A percentile compares a stretch with the other conserved stretches of the same genome.
Conservation (phyloP, 352 stramenopile genomes). For the Peronospora farinosa region DNA sequence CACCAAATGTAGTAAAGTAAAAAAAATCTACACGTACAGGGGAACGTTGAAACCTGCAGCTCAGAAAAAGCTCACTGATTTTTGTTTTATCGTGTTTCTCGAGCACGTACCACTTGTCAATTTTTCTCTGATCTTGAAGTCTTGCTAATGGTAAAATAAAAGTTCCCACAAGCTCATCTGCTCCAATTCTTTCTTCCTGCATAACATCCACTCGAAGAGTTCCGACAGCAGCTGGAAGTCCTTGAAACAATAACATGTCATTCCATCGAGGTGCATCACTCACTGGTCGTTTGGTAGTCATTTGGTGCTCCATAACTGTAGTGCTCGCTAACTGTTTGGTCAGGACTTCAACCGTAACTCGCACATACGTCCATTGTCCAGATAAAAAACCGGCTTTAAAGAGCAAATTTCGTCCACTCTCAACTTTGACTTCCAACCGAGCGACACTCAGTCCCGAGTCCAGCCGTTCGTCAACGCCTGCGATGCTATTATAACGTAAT, state of each 20-base stretch:
- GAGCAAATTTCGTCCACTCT: constrained; percentile 35
- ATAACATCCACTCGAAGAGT: constrained; percentile 45
- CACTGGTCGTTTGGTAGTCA: constrained; percentile 35
- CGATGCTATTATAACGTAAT: constrained; percentile 36
- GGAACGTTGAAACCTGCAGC: constrained; percentile 48
- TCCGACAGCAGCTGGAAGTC: constrained; percentile 37
- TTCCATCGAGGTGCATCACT: constrained; percentile 30
- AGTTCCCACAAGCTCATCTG: constrained; percentile 35
- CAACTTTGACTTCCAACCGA: constrained; percentile 39
- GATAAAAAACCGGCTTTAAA: constrained; percentile 47
- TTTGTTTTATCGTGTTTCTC: constrained; percentile 25
- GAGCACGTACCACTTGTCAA: constrained; percentile 48
- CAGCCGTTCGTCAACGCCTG: constrained; percentile 49
- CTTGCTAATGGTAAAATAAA: constrained; percentile 35
- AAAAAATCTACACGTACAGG: constrained; percentile 21
- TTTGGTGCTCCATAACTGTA: constrained; percentile 31
- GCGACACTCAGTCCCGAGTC: constrained; percentile 39
- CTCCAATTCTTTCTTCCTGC: constrained; percentile 54
- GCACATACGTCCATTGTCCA: constrained; percentile 46
- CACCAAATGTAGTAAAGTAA: neutral
- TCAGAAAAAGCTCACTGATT: constrained; percentile 35
- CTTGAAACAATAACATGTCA: constrained; percentile 40
- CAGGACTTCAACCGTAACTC: constrained; percentile 35
- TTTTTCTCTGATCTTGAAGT: constrained; percentile 44
- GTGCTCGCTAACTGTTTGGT: constrained; percentile 10